These are phyloP conservation scores for Pneumocystis carinii DNA, from an alignment of 1,139 yeast species.

Conservation along the genomic window DNA sequence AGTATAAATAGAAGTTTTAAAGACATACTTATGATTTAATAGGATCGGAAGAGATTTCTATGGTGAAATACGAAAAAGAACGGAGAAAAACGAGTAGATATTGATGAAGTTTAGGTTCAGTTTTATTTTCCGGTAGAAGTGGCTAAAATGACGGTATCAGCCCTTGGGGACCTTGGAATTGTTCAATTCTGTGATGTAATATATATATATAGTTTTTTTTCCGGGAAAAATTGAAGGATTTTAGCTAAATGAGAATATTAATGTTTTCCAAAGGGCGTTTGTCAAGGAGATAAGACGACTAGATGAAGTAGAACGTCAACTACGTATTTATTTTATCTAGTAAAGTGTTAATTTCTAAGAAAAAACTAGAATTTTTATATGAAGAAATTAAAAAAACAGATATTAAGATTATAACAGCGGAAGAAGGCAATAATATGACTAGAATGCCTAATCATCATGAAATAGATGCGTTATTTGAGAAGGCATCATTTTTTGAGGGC, in stretches of 20 bases:
- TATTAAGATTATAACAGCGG: slow-evolving; percentile 19
- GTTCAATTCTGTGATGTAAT: slow-evolving; percentile 70
- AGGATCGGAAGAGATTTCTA: slow-evolving; percentile 88
- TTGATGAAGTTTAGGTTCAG: slow-evolving; percentile 38
- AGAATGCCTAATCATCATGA: slow-evolving; percentile 40
- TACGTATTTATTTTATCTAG: slow-evolving; percentile 25
- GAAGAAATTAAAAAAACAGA: slow-evolving; percentile 21
- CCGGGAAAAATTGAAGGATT: background rate
- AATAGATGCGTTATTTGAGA: slow-evolving; percentile 60
- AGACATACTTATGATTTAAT: background rate
- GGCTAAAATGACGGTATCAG: slow-evolving; percentile 71
- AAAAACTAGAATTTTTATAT: slow-evolving; percentile 17
- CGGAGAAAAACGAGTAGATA: background rate
- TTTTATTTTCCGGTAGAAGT: slow-evolving; percentile 83
- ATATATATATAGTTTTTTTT: background rate
- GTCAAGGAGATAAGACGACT: slow-evolving; percentile 62
- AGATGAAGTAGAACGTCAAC: slow-evolving; percentile 50
- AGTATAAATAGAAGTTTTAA: background rate
- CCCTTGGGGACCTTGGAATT: slow-evolving; percentile 64
- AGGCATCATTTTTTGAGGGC: slow-evolving; percentile 47
- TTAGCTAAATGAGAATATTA: slow-evolving; percentile 52
- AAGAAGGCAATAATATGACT: slow-evolving; percentile 17
- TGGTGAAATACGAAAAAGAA: slow-evolving; percentile 19
- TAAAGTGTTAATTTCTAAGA: background rate
- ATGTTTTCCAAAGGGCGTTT: slow-evolving; percentile 75